Evolutionary conservation across 2,329 filamentous ascomycete genomes (phyloP).

Genomic region (Trichophyton schoenleinii): DNA sequence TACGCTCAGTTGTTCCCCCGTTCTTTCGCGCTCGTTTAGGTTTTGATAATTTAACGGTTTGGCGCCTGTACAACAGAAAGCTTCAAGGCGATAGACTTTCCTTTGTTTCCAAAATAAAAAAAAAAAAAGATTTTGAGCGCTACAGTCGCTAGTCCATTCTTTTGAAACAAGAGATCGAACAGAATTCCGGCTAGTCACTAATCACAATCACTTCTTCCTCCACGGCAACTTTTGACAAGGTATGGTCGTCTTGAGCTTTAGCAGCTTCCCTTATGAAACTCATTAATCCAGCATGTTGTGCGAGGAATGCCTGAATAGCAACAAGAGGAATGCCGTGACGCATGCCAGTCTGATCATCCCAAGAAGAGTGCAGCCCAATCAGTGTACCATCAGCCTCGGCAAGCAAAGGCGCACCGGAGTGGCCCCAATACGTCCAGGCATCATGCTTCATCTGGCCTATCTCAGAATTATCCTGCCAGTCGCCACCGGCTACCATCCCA

Average conservation of each 20-base stretch:
- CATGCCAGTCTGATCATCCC: slow-evolving; percentile 42
- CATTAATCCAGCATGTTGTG: slow-evolving; percentile 3
- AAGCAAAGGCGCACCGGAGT: slow-evolving; percentile 42
- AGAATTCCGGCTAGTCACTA: neutral
- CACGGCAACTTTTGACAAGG: neutral
- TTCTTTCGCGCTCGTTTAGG: neutral
- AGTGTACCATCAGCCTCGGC: slow-evolving; percentile 27
- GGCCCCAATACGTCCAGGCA: slow-evolving; percentile 48
- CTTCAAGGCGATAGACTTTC: slow-evolving; percentile 2
- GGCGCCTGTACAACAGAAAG: slow-evolving; percentile 3
- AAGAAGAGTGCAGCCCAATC: slow-evolving; percentile 42
- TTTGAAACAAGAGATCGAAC: neutral
- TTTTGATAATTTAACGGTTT: neutral
- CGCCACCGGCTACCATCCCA: slow-evolving; percentile 27
- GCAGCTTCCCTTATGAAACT: neutral
- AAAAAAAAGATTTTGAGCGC: neutral
- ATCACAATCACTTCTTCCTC: neutral
- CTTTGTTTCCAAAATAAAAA: slow-evolving; percentile 3
- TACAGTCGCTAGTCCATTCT: neutral
- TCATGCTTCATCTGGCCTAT: slow-evolving; percentile 43
- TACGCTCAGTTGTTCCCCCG: neutral
- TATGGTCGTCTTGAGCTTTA: neutral
- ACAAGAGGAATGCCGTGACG: slow-evolving; percentile 38
- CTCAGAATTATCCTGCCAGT: slow-evolving; percentile 40
- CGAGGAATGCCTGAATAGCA: slow-evolving; percentile 33